phyloP scores from a whole-genome alignment of 768 basidiomycete genomes.

The Suillus luteus region DNA sequence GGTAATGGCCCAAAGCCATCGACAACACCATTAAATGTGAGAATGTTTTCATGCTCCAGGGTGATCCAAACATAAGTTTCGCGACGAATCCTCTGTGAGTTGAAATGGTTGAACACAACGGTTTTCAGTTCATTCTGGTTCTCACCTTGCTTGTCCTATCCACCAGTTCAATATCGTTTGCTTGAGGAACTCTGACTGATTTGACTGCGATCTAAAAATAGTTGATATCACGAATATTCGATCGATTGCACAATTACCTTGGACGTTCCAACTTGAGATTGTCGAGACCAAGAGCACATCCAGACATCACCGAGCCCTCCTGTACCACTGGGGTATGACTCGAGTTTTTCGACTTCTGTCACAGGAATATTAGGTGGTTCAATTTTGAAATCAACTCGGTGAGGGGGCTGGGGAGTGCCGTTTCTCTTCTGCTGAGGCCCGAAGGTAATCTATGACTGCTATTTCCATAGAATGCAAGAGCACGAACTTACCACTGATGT shows the following conservation, averaged over 20 bases:
- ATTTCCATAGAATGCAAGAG: not conserved
- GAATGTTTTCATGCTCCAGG: conserved; percentile 19
- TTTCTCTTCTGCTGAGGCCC: not conserved
- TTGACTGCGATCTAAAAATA: conserved; percentile 14
- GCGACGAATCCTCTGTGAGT: conserved; percentile 10
- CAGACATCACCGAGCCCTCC: conserved; percentile 15
- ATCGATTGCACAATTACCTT: not conserved
- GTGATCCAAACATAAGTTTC: conserved; percentile 11
- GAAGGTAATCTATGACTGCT: not conserved
- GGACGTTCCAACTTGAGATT: not conserved
- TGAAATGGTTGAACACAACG: not conserved
- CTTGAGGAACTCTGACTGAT: conserved; percentile 3
- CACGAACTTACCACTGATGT: not conserved
- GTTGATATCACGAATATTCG: not conserved
- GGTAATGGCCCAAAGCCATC: conserved; percentile 23
- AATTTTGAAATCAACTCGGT: not conserved
- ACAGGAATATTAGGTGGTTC: not conserved
- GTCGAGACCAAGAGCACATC: conserved; percentile 8
- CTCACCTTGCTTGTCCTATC: conserved; percentile 7
- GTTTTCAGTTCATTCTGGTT: not conserved
- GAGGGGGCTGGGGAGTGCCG: not conserved
- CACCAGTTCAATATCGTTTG: not conserved
- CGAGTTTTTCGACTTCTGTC: not conserved
- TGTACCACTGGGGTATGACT: not conserved
- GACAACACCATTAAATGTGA: conserved; percentile 21